A percentile compares a stretch with the other conserved stretches of the same genome.
phyloP scores from a whole-genome alignment of 2,329 filamentous ascomycete genomes.

The Uncinocarpus reesii region DNA sequence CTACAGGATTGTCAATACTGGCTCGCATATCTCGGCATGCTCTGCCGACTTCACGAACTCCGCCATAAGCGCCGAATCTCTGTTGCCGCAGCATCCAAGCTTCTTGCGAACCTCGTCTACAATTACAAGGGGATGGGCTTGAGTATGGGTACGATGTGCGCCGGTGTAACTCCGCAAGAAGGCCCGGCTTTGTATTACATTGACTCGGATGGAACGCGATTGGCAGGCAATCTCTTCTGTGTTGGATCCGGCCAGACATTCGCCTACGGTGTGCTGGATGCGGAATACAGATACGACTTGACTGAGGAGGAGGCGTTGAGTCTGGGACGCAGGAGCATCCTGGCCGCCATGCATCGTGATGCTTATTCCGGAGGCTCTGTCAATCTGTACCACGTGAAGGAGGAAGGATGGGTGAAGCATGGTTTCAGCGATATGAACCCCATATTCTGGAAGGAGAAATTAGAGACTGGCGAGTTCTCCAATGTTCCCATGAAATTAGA shows the following conservation, averaged over 20 bases:
- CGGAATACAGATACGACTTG: slow-evolving; percentile 86
- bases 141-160: slow-evolving; percentile 99
- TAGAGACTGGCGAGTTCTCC: slow-evolving; percentile 96
- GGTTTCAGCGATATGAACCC: slow-evolving; percentile 97
- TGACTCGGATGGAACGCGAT: slow-evolving; percentile 87
- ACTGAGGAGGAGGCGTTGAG: slow-evolving; percentile 79
- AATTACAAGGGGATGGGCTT: slow-evolving; percentile 98
- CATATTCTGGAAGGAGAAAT: slow-evolving; percentile 99
- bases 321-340: slow-evolving; percentile 80
- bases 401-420: slow-evolving; percentile 97
- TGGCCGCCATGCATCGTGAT: slow-evolving; percentile 92
- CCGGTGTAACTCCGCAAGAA: slow-evolving; percentile 83
- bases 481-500: slow-evolving; percentile 71
- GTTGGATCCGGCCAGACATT: slow-evolving; percentile 98
- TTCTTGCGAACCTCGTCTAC: slow-evolving; percentile 96
- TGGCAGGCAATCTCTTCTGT: slow-evolving; percentile 93
- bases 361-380: slow-evolving; percentile 98
- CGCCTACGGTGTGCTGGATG: slow-evolving; percentile 93
- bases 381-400: slow-evolving; percentile 98
- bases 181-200: slow-evolving; percentile 97
- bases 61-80: slow-evolving; percentile 98
- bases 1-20: slow-evolving; percentile 92
- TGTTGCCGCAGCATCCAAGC: slow-evolving; percentile 93
- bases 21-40: slow-evolving; percentile 97
- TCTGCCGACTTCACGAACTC: slow-evolving; percentile 97